Percentiles rank a stretch among this genome's conserved stretches.
Conservation (phyloP, 768 basidiomycete species). For the Guyanaporus albipodus region DNA sequence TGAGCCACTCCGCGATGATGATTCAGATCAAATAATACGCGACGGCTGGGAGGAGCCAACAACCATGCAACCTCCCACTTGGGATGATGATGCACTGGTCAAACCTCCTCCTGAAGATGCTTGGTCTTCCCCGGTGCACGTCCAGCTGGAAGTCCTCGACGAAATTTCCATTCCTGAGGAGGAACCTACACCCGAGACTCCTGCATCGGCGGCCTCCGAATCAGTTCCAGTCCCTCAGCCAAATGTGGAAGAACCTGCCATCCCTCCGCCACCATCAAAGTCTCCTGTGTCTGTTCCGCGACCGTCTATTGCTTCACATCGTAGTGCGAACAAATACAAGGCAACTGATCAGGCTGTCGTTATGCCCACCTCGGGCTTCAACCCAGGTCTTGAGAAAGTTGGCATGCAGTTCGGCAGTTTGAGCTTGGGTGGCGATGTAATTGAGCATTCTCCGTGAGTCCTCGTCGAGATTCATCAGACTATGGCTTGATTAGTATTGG, state of each 20-base stretch:
- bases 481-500: conserved; percentile 4
- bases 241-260: conserved; percentile 24
- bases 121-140: conserved; percentile 32
- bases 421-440: conserved; percentile 67
- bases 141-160: conserved; percentile 18
- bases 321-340: conserved; percentile 63
- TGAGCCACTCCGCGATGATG: conserved; percentile 26
- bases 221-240: conserved; percentile 12
- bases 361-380: conserved; percentile 65
- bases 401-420: conserved; percentile 91
- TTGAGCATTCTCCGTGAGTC: conserved; percentile 51
- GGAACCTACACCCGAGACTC: conserved; percentile 29
- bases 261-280: conserved; percentile 34
- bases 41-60: conserved; percentile 71
- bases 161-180: conserved; percentile 21
- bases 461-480: neutral
- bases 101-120: conserved; percentile 32
- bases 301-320: conserved; percentile 49
- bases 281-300: conserved; percentile 50
- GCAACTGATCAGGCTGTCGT: conserved; percentile 75
- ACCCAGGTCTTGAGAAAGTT: conserved; percentile 62
- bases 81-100: conserved; percentile 64
- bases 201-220: conserved; percentile 20
- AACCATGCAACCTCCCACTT: conserved; percentile 60
- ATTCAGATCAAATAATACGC: conserved; percentile 34